Base-by-base conservation (phyloP, 768 basidiomycete species). In the Trametes meyenii region DNA sequence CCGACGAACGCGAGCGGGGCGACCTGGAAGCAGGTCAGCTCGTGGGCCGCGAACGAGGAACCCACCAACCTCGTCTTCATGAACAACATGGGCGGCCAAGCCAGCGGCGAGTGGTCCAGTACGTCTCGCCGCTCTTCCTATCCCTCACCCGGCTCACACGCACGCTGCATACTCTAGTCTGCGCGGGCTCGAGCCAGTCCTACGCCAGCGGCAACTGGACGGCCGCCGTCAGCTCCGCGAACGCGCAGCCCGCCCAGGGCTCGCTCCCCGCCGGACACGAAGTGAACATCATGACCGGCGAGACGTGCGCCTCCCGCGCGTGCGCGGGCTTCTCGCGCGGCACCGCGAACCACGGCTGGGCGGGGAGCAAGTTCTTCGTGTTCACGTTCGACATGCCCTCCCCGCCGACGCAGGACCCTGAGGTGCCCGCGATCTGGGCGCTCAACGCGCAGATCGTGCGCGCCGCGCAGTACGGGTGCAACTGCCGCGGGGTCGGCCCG, bases 401-500 rank as follows among this genome's bases (percentile, higher is more conserved):
- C 24, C 63, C 67, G 14, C 55, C 61, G 29, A 33, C 29, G 29
- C 29, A 8, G 8, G 50, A 66, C 10, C 21, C 50, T 35, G 60
- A 63, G 42, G 58, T 67, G n/a, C 69, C 71, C 58, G 70, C 70
- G 43, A 66, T 72, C 62, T 72, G 71, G 71, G 63, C 62, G 10
- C 66, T 72, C 26, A 70, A 71, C 63, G 69, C 61, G 36, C 71
- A 72, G 52, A 64, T 72, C 55, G 70, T 70, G 42, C 68, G 70
- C 56, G 54, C 69, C 14, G 71, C 71, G 19, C 67, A 72, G 60
- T 72, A 72, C 64, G 71, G 71, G 58, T 72, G 71, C 67, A 72
- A 72, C 67, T 72, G 71, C 70, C 71, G 71, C 44, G 69, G 69
- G n/a, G 55, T 52, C 50, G 71, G 71, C 42, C 45, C 54, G 2